Evolutionary conservation across 1,284 basidiomycete species (phyloP).

Genomic region (Sporisorium iseilematis-ciliati): DNA sequence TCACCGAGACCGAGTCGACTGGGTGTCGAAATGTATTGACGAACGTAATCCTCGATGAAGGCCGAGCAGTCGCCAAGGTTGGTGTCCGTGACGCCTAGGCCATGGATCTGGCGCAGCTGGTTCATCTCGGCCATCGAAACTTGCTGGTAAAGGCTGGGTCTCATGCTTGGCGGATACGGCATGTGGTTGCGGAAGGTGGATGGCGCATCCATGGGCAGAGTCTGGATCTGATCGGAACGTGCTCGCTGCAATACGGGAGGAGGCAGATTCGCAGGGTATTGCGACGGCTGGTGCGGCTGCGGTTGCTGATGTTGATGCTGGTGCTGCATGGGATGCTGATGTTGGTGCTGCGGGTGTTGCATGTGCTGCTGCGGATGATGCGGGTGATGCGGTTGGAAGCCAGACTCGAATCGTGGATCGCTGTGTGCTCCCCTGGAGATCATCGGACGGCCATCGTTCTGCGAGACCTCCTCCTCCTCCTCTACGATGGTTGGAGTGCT

Average conservation of each 20-base stretch:
- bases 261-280: slow-evolving; percentile 13
- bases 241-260: slow-evolving; percentile 33
- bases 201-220: slow-evolving; percentile 27
- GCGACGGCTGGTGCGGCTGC: slow-evolving; percentile 13
- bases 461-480: slow-evolving; percentile 53
- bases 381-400: slow-evolving; percentile 33
- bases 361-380: slow-evolving; percentile 9
- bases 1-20: slow-evolving; percentile 92
- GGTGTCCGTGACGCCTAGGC: slow-evolving; percentile 33
- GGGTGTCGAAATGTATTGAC: slow-evolving; percentile 79
- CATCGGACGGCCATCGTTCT: slow-evolving; percentile 12
- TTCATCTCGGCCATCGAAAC: slow-evolving; percentile 54
- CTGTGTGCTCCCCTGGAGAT: slow-evolving; percentile 18
- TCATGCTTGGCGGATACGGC: slow-evolving; percentile 46
- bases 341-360: slow-evolving; percentile 18
- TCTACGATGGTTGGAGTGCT: slow-evolving; percentile 64
- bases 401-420: slow-evolving; percentile 18
- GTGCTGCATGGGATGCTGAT: slow-evolving; percentile 19
- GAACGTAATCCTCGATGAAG: slow-evolving; percentile 59
- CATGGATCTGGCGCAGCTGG: slow-evolving; percentile 38
- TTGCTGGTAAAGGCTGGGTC: slow-evolving; percentile 57
- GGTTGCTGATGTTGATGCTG: slow-evolving; percentile 18
- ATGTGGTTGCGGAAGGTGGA: slow-evolving; percentile 34
- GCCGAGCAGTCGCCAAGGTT: slow-evolving; percentile 55
- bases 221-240: slow-evolving; percentile 31